A percentile compares a stretch with the other conserved stretches of the same genome.
Conservation (phyloP, 176 grass and related monocot genomes). For the Carex littledalei region DNA sequence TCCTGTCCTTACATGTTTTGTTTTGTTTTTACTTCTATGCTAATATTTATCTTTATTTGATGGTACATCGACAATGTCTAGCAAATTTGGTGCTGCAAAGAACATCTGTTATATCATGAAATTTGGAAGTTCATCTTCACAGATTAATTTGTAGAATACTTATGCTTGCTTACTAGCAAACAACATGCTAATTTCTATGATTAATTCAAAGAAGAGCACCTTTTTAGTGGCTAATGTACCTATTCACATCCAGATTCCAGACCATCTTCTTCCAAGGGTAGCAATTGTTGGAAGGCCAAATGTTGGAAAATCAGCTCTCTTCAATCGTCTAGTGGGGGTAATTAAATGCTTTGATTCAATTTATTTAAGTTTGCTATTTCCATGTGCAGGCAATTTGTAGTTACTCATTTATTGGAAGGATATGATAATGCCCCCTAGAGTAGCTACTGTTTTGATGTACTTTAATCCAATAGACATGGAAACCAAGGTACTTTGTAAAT, state of each 20-base stretch:
- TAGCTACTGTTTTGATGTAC: neutral
- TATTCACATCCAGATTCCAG: constrained; percentile 53
- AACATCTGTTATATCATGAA: neutral
- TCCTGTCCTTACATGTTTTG: constrained; percentile 5
- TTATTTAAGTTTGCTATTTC: neutral
- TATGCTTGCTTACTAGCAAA: neutral
- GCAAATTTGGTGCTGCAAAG: neutral
- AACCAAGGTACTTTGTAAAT: neutral
- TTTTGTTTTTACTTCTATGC: neutral
- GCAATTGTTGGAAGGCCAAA: constrained; percentile 89
- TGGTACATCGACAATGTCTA: neutral
- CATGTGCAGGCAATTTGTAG: neutral
- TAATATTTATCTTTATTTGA: neutral
- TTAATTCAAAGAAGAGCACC: neutral
- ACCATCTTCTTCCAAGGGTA: constrained; percentile 75
- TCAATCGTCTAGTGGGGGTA: constrained; percentile 96
- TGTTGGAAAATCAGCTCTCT: constrained; percentile 90
- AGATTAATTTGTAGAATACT: neutral
- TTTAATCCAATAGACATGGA: neutral
- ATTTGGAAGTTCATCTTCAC: neutral
- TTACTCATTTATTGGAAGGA: neutral
- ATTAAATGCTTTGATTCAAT: neutral
- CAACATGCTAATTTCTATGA: neutral
- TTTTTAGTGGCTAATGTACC: constrained; percentile 5
- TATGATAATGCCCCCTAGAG: neutral